Evolutionary conservation across 805 yeast species (phyloP), one percentile per base, ranked within the genome.

Genomic region (Scheffersomyces stipitis): DNA sequence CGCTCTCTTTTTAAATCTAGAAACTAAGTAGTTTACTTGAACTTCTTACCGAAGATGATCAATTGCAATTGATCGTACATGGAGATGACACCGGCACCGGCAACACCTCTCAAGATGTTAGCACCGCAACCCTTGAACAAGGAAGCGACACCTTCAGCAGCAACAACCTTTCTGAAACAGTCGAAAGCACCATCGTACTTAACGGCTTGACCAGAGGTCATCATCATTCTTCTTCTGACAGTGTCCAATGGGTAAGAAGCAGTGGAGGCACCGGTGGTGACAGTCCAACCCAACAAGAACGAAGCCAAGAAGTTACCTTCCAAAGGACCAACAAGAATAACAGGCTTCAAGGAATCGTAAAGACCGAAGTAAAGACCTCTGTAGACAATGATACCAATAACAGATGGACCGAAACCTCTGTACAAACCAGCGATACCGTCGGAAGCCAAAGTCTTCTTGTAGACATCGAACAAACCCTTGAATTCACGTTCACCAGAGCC

Each of bases 221-320:
- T 89, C 97, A 89, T 89, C 97, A 89, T 89, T 86, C 97, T 88
- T 86, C 97, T 88, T 85, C 97, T 90, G 68, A 89, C 89, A 66
- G 97, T 89, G 77, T 89, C 97, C 75, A 90, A 86, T 81, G 97
- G 97, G 85, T 89, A 89, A 69, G 96, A 88, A 69, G 96, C 96
- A 55, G 96, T 88, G 60, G 96, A 90, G 64, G 97, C 96, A 83
- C 89, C 96, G 55, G 96, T 89, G 73, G 97, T 89, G 64, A 89
- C 96, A 72, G 81, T 79, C 97, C 97, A 89, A 75, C 97, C 97
- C 70, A 89, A 81, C 64, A 83, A 71, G 95, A 89, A 89, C 62
- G 96, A 84, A 62, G 96, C 96, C 55, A 84, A 71, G 93, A 89
- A 89, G 67, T 82, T 80, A 71, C 95, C 95, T 73, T 89, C 95